These are phyloP conservation scores for Solanum sejunctum DNA, from an alignment of 257 asterid species.

Conservation along the genomic window DNA sequence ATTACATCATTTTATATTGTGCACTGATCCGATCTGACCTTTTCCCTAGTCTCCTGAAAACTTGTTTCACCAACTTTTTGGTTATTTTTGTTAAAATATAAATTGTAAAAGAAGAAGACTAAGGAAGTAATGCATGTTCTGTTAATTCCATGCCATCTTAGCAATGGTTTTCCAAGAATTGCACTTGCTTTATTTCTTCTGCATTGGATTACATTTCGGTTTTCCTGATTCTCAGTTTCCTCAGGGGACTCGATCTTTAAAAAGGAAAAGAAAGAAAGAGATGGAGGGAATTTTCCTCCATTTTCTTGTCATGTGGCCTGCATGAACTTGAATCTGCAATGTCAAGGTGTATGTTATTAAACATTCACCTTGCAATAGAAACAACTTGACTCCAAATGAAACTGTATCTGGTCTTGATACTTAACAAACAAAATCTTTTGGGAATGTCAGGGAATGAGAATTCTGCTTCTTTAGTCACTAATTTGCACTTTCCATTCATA, in stretches of 20 bases:
- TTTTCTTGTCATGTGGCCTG: background rate
- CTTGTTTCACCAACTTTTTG: background rate
- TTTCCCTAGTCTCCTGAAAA: background rate
- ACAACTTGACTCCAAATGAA: background rate
- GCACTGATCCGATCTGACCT: background rate
- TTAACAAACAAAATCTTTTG: background rate
- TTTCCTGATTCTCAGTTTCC: background rate
- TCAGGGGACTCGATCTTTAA: background rate
- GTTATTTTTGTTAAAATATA: background rate
- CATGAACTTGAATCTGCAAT: background rate
- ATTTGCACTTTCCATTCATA: background rate
- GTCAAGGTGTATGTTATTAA: background rate
- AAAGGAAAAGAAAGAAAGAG: background rate
- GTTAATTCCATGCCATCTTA: background rate
- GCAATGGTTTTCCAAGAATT: background rate
- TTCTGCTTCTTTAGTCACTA: background rate
- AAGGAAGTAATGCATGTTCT: background rate
- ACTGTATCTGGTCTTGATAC: background rate
- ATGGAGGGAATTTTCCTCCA: background rate
- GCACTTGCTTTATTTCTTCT: background rate
- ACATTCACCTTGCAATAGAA: background rate
- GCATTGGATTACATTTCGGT: background rate
- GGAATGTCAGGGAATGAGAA: background rate
- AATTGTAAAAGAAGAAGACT: background rate
- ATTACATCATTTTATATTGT: background rate